phyloP scores from a whole-genome alignment of 2,329 filamentous ascomycete genomes.

The Chaetomiaceae sp. region DNA sequence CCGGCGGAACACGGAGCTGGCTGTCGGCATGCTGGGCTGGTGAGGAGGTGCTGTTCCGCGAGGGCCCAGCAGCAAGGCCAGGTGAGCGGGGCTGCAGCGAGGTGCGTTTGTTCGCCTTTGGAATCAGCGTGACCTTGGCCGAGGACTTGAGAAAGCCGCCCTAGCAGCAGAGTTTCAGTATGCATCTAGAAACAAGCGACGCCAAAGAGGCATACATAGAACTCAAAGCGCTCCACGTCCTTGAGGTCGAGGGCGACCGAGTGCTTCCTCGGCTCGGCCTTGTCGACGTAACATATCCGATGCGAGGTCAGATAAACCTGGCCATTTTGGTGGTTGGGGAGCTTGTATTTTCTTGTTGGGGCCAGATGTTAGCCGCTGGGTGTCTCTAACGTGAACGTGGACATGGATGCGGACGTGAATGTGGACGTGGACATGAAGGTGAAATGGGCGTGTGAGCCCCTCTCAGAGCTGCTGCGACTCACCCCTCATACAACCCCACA shows the following conservation, averaged over 20 bases:
- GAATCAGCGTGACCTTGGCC: slow-evolving; percentile 82
- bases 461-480: no score
- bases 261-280: slow-evolving; percentile 75
- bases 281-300: slow-evolving; percentile 90
- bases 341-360: slow-evolving; percentile 81
- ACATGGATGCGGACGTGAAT: no score
- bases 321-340: slow-evolving; percentile 88
- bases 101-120: slow-evolving; percentile 68
- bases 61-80: slow-evolving; percentile 41
- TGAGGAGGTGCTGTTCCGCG: slow-evolving; percentile 41
- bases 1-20: slow-evolving; percentile 38
- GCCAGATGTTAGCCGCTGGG: no score
- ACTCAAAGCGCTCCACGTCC: slow-evolving; percentile 85
- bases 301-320: slow-evolving; percentile 96
- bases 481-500: slow-evolving; percentile 97
- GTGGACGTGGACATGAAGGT: no score
- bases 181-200: not conserved
- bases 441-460: no score
- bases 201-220: slow-evolving; percentile 57
- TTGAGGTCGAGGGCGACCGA: slow-evolving; percentile 84
- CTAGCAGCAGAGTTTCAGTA: slow-evolving; percentile 38
- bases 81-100: slow-evolving; percentile 52
- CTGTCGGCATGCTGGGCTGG: slow-evolving; percentile 42
- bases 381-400: no score
- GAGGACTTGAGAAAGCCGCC: slow-evolving; percentile 94